Evolutionary conservation across 306 rosid species (phyloP), one percentile per base, ranked within the genome.

Genomic region (Phaseolus lunatus): DNA sequence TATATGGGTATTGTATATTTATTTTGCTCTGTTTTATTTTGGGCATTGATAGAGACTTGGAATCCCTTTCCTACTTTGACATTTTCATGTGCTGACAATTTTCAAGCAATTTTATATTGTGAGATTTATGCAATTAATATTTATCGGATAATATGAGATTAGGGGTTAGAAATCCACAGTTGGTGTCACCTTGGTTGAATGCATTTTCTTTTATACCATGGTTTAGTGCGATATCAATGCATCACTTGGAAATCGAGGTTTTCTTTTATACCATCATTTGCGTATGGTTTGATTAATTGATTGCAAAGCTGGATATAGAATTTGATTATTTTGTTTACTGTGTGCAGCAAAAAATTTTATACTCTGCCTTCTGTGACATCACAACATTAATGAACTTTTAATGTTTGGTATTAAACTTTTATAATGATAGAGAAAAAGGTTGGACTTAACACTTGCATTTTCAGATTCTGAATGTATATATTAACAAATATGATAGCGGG

Each of bases 401-500:
- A 43, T 73, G 70, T 53, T 27, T 39, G 0, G 12, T 56, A 16
- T 2, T 48, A 29, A 18, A 47, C 31, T 67, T 39, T 48, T 6
- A 12, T 48, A 43, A 66, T 49, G 22, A 57, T n/a, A 31, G 58
- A 39, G 1, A 76, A 50, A 18, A 53, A 59, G 22, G 57, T 19
- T 43, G 9, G 20, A 69, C 45, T 45, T 70, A 53, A 65, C 74
- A 43, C 23, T 13, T 9, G 1, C 50, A 3, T 58, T 77, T 72
- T 71, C 94, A 95, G 99, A 84, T 95, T 75, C 83, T 95, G 64
- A 95, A 95, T 56, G 99, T 95, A 27, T 95, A 95, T 62, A 62
- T 85, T 61, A 72, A 81, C 47, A 91, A 89, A 71, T 92, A 95
- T 43, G 89, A 96, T 61, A 77, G 81, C 12, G 93, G 97, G 26